Evolutionary conservation across 331 rosid genomes (phyloP), one percentile per base, ranked within the genome.

Genomic region (Quercus phellos): DNA sequence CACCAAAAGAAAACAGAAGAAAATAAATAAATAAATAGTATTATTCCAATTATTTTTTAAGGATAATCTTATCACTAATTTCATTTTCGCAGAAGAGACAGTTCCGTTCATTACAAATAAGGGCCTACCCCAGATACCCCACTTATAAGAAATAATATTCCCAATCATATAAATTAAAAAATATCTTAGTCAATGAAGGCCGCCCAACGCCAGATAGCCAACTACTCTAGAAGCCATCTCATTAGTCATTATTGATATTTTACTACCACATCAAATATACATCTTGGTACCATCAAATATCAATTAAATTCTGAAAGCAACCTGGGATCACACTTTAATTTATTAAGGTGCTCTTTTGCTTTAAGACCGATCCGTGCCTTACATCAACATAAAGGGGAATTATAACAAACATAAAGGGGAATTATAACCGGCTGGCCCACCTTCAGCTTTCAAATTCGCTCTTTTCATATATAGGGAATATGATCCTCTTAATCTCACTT

Each of bases 381-480:
- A 46, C 12, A 46, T 46, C 53, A 46, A 46, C 5, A 46, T 46
- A 13, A 46, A 46, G 17, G 53, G 58, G 61, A 70, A 70, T 61
- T 67, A 67, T 35, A 68, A 51, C 35, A 5, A 46, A 43, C 51
- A 12, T 10, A 12, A 0, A 11, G 16, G 51, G 64, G 55, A 70
- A 70, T 60, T 67, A 67, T 35, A 68, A 51, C 29, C 55, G 55
- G 26, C 17, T 51, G 86, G 81, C 71, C 90, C 86, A 80, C 75
- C 22, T 6, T 68, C 29, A 70, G 75, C 82, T 21, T 70, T 59
- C 51, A 51, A 68, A 12, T 69, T 63, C 69, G 61, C 59, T 77
- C 68, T 9, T 29, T 50, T 82, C 77, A 82, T 38, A 38, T 38
- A 0, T 2, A 7, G 46, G 46, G 46, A 38, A 38, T 38, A 38